These are phyloP conservation scores for Leccinum glutinopallens DNA, from an alignment of 1,284 basidiomycete genomes.

Conservation along the genomic window DNA sequence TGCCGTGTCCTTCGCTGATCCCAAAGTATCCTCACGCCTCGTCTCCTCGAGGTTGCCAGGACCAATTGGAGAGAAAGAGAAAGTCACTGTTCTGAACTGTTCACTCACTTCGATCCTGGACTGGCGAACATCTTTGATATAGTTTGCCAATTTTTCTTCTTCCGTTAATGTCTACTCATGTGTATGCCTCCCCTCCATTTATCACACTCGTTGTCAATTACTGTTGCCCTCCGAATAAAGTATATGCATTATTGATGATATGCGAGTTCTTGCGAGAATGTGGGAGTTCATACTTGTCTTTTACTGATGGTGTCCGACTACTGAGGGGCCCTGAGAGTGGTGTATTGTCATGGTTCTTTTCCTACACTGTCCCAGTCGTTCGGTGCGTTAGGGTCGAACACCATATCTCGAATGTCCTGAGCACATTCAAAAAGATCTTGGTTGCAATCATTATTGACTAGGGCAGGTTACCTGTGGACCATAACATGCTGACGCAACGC, in stretches of 20 bases:
- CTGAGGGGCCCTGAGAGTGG: background rate
- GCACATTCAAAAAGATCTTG: no score
- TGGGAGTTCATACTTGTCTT: background rate
- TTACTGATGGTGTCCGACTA: background rate
- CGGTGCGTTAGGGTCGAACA: no score
- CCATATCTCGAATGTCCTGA: no score
- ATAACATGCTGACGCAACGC: no score
- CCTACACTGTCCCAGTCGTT: no score
- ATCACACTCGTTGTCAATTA: constrained; percentile 27
- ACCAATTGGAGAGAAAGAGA: constrained; percentile 23
- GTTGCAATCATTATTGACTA: no score
- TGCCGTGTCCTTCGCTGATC: constrained; percentile 27
- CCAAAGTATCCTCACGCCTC: constrained; percentile 18
- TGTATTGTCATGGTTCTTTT: no score
- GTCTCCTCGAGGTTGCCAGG: constrained; percentile 27
- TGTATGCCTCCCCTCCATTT: constrained; percentile 6
- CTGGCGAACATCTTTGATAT: constrained; percentile 28
- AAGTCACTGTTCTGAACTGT: background rate
- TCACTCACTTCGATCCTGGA: constrained; percentile 25
- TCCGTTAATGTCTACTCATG: constrained; percentile 25
- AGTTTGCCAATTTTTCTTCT: constrained; percentile 8
- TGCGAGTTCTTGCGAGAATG: background rate
- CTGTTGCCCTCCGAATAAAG: constrained; percentile 24
- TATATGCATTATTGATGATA: constrained; percentile 6
- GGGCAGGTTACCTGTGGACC: no score